Base-by-base conservation (phyloP, 495 filamentous ascomycete genomes). In the Neurospora sp. region DNA sequence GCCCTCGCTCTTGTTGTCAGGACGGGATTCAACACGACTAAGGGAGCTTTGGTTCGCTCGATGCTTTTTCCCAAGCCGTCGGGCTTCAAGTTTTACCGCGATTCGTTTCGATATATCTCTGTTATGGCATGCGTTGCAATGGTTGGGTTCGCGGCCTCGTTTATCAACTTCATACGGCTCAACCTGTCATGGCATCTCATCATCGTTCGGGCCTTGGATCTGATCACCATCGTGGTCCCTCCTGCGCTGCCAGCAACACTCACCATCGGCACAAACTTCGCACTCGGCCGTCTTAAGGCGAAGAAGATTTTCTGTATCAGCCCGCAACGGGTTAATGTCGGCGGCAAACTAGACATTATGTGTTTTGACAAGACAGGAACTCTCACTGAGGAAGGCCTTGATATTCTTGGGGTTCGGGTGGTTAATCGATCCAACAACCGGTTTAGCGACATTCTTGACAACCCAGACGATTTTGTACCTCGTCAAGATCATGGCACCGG, bases 321-420 rank as follows among this genome's bases (percentile, higher is more conserved):
- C 76, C 96, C 96, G 2, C 96, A 99, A 78, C 89, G 90, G 74
- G 94, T 99, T 48, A 98, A 98, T 77, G 93, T 99, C 37, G 95
- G 92, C 18, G 96, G 96, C 7, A 98, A 98, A 79, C 84, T 99
- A 8, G 96, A 99, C 82, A 86, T 98, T 39, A 89, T 99, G 77
- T 98, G 96, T 82, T 99, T 99, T 76, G 96, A 99, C 82, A 99
- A 99, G 80, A 99, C 96, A 3, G 96, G 96, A 23, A 99, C 96
- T 16, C 85, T 99, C 31, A 99, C 96, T 3, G 96, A 98, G 81
- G 96, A 99, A 80, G 96, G 96, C 0, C 85, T 99, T 69, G 96
- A 99, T 83, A 92, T 99, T 48, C 90, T 98, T 37, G 96, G 96
- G 6, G 87, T 96, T 16, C 89, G 93, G 48, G 89, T 93, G 8